These are phyloP conservation scores for Eleusine indica DNA, from an alignment of 176 grass and related monocot species.

Conservation along the genomic window DNA sequence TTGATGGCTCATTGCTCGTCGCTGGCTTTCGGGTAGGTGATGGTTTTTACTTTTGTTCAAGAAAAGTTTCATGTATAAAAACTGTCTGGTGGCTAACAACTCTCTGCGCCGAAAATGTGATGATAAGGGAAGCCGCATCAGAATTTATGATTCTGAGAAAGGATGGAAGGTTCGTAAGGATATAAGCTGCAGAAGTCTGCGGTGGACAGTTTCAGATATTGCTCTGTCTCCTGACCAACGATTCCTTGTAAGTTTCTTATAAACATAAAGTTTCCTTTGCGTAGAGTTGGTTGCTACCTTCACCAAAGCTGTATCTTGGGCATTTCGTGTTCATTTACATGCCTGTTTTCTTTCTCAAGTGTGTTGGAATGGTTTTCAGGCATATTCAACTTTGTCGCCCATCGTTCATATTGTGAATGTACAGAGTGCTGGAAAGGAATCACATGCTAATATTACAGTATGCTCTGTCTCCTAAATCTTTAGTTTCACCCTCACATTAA, in stretches of 20 bases:
- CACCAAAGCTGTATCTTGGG: neutral
- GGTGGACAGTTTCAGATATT: slow-evolving; percentile 87
- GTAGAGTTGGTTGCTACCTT: neutral
- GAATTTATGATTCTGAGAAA: slow-evolving; percentile 64
- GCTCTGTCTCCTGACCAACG: slow-evolving; percentile 75
- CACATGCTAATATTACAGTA: slow-evolving; percentile 84
- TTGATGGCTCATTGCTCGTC: slow-evolving; percentile 76
- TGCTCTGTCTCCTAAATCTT: slow-evolving; percentile 36
- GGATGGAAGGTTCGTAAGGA: slow-evolving; percentile 81
- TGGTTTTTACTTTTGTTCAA: neutral
- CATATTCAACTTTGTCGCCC: slow-evolving; percentile 79
- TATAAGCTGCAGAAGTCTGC: slow-evolving; percentile 75
- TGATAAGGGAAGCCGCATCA: slow-evolving; percentile 86
- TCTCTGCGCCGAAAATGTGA: slow-evolving; percentile 24
- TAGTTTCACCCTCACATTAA: neutral
- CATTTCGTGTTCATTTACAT: slow-evolving; percentile 22
- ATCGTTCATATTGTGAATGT: slow-evolving; percentile 88
- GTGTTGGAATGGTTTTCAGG: slow-evolving; percentile 54
- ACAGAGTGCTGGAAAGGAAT: slow-evolving; percentile 57
- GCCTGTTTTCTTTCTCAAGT: neutral
- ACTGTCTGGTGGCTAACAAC: slow-evolving; percentile 17
- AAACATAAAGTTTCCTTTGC: neutral
- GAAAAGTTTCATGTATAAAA: neutral
- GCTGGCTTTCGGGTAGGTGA: slow-evolving; percentile 68
- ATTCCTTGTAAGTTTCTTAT: slow-evolving; percentile 62